Evolutionary conservation across 106 monocot species (phyloP).

Genomic region (Hemerocallis citrina): DNA sequence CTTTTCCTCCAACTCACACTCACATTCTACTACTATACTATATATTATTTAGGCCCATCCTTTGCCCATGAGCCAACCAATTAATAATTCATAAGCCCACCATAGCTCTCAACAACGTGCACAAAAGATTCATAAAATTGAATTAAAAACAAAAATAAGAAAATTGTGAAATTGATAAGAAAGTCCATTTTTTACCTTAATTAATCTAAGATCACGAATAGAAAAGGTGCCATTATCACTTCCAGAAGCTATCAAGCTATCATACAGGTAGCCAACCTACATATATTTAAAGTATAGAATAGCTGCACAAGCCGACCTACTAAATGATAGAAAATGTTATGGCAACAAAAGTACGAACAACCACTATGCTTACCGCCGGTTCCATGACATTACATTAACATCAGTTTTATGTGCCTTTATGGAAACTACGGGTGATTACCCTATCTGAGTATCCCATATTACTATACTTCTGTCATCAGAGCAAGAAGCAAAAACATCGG

Average conservation of each 20-base stretch:
- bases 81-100: too few species aligned
- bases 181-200: too few species aligned
- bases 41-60: too few species aligned
- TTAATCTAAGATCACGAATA: constrained; percentile 75
- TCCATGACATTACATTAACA: constrained; percentile 98
- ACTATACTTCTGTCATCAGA: constrained; percentile 75
- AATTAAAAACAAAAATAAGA: too few species aligned
- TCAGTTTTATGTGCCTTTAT: constrained; percentile 71
- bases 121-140: too few species aligned
- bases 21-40: too few species aligned
- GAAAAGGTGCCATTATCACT: too few species aligned
- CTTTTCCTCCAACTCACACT: too few species aligned
- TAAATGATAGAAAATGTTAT: not conserved
- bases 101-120: too few species aligned
- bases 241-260: constrained; percentile 94
- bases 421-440: constrained; percentile 61
- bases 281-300: not conserved
- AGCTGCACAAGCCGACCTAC: not conserved
- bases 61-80: too few species aligned
- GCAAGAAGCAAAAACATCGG: too few species aligned
- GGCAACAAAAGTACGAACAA: not conserved
- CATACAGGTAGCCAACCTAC: constrained; percentile 85
- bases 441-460: constrained; percentile 76
- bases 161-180: too few species aligned
- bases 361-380: constrained; percentile 30